Evolutionary conservation across 169 alveolate species (phyloP).

Genomic region (Amoebophrya sp.): DNA sequence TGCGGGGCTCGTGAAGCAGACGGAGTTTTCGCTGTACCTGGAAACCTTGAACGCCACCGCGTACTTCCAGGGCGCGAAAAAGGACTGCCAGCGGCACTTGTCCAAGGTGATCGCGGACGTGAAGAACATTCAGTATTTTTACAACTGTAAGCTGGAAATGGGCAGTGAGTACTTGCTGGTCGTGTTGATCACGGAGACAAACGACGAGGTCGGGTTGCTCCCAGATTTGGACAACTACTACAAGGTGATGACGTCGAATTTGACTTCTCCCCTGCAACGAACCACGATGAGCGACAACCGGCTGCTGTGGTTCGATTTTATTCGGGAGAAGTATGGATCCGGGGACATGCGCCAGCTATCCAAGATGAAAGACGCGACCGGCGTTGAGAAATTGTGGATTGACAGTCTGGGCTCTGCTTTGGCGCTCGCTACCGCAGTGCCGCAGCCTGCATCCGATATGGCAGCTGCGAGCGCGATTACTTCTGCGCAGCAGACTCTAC

Average conservation of each 20-base stretch:
- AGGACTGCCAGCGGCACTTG: slow-evolving; percentile 7
- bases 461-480: not conserved
- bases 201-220: not conserved
- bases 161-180: not conserved
- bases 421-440: not conserved
- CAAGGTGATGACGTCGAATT: not conserved
- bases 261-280: not conserved
- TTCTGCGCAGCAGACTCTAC: no score
- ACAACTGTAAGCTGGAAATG: slow-evolving; percentile 5
- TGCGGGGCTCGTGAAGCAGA: not conserved
- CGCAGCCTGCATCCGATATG: no score
- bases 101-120: not conserved
- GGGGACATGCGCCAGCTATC: not conserved
- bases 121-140: not conserved
- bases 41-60: not conserved
- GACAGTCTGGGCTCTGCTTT: not conserved
- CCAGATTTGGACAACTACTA: not conserved
- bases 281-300: not conserved
- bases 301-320: no score
- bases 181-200: not conserved
- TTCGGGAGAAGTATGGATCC: no score
- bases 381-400: not conserved
- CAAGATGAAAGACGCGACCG: not conserved
- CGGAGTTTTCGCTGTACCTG: not conserved
- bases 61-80: slow-evolving; percentile 5